Base-by-base conservation (phyloP, 2,329 filamentous ascomycete genomes). In the Aspergillus sojae region DNA sequence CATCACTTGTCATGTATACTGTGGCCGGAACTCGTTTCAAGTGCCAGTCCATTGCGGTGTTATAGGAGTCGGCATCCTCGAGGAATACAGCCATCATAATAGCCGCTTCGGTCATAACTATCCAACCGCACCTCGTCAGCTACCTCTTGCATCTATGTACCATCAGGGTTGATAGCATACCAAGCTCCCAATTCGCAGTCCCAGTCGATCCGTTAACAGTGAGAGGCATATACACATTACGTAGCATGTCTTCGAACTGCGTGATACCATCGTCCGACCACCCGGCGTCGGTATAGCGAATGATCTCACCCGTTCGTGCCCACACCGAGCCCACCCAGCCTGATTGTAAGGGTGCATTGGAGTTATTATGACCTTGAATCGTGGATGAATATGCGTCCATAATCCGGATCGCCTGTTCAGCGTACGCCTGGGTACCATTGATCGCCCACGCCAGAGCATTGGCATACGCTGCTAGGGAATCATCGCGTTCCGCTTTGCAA, bases 331-430 rank as follows among this genome's bases (percentile, higher is more conserved):
- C 54, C 9, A 43, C 54, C 54, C 54, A 57, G 11, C 54, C 54
- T 6, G 54, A 21, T 21, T 57, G 54, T 3, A 57, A 32, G 30
- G 54, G 54, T n/a, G 54, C 54, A n/a, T 57, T 57, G 32, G 54
- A 14, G 34, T 57, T 57, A 28, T 57, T 57, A 32, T 57, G 54
- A 10, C 34, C 54, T 28, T 57, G 23, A 21, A 57, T 41, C 1
- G 54, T 57, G n/a, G 34, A 41, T 2, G 54, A 12, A 16, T 43
- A 57, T 5, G 36, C 5, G 32, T 57, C 23, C 54, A 57, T 57
- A n/a, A 57, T 41, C 11, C 6, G 19, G 7, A 57, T 57, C 19
- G 54, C 54, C 34, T 28, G 32, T 0, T 19, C 4, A 5, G 54
- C 54, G 10, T 57, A 57, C 4, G 34, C 21, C 4, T 23, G 2